Evolutionary conservation across 2,329 filamentous ascomycete genomes (phyloP).

Genomic region (Nothopassalora personata): DNA sequence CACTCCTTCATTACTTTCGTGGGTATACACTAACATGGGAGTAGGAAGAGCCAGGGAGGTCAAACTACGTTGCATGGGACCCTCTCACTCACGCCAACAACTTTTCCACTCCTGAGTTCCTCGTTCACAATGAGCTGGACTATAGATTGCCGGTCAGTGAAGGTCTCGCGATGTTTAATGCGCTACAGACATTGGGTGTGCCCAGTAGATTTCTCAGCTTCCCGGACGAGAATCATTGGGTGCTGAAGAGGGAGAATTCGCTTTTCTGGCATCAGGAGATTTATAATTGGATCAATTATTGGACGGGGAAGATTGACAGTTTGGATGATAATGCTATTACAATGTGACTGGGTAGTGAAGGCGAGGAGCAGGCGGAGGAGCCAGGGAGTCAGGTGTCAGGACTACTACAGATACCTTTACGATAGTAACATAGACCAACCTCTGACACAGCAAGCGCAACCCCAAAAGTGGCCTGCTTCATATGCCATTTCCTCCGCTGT

Average conservation of each 20-base stretch:
- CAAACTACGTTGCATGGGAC: slow-evolving; percentile 17
- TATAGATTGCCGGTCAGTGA: slow-evolving; percentile 22
- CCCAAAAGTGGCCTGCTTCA: too few species aligned
- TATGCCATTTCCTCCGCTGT: neutral
- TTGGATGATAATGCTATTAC: slow-evolving; percentile 18
- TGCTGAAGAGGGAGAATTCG: slow-evolving; percentile 18
- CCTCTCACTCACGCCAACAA: slow-evolving; percentile 20
- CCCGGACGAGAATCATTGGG: slow-evolving; percentile 21
- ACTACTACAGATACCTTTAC: neutral
- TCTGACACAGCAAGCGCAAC: too few species aligned
- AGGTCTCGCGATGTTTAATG: slow-evolving; percentile 24
- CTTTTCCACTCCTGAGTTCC: slow-evolving; percentile 21
- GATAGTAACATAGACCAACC: neutral
- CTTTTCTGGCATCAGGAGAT: slow-evolving; percentile 24
- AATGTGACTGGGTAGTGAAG: neutral
- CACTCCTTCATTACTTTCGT: too few species aligned
- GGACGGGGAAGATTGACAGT: slow-evolving; percentile 19
- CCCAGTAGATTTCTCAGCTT: slow-evolving; percentile 20
- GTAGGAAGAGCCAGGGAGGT: slow-evolving; percentile 27
- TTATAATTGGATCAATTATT: slow-evolving; percentile 24
- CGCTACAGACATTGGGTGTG: slow-evolving; percentile 19
- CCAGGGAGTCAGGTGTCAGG: neutral
- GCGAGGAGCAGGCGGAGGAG: neutral
- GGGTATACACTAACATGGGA: too few species aligned
- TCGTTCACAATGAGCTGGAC: slow-evolving; percentile 23